These are phyloP conservation scores for Daucus carota DNA, from an alignment of 129 eudicot genomes.

Conservation along the genomic window DH1_v3.0 NC_030383.2:55223001-55223500, in stretches of 20 bases:
- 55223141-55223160: neutral
- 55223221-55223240: slow-evolving; percentile 1
- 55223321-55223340: slow-evolving; percentile 93
- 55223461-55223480: slow-evolving; percentile 1
- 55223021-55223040: neutral
- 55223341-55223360: slow-evolving; percentile 71
- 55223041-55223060: neutral
- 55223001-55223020: too few relatives aligned
- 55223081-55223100: too few relatives aligned
- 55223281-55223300: slow-evolving; percentile 90
- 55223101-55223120: neutral
- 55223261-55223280: slow-evolving; percentile 89
- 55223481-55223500: slow-evolving; percentile 87
- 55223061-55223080: too few relatives aligned
- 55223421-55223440: neutral
- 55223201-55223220: neutral
- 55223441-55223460: neutral
- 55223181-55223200: neutral
- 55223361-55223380: slow-evolving; percentile 8
- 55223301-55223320: slow-evolving; percentile 96
- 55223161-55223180: neutral
- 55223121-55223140: neutral
- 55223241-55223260: slow-evolving; percentile 46
- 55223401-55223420: neutral
- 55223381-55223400: neutral